Evolutionary conservation across 176 grass and related monocot genomes (phyloP), one percentile per base, ranked within the genome.

Genomic region (Oryza punctata): DNA sequence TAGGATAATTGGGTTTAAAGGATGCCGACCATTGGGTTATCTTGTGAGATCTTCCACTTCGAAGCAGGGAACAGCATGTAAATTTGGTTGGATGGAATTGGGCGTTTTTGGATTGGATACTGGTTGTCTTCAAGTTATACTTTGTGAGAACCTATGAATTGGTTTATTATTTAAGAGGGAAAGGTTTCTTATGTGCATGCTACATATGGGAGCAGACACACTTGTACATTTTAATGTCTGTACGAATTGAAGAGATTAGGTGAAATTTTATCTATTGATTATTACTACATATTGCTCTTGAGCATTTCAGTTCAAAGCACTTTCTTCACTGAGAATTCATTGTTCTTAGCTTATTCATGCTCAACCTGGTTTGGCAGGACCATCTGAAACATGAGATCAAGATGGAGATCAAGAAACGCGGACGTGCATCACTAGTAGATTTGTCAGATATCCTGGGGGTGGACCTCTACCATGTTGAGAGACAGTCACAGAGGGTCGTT

Each of bases 391-490:
- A 84, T 79, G 96, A 98, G 84, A 98, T 98, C 72, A 90, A 91
- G 88, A 82, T 50, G 86, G 96, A 93, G 91, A 90, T 98, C 77
- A 95, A 90, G 69, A 94, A 86, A 59, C 80, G 65, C 23, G 93
- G 96, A n/a, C 93, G 96, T 50, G 89, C 85, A 37, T 91, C 91
- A 10, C 70, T 98, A 61, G 94, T 98, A 27, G 96, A 98, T 86
- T 72, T 98, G 60, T 92, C 96, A 45, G 96, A 98, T 69, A 88
- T 84, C 35, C 88, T 98, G 46, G 96, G 96, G 28, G 89, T 98
- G 47, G 96, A 98, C 78, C 87, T 98, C 54, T 98, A 95, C 87
- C 87, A 98, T 86, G 77, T 98, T 61, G 96, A 98, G 82, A 93
- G 85, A 89, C 96, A 90, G 78, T 89, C 92, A 38, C 85, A 98